Base-by-base conservation (phyloP, 192 early-diverging fungal genomes). In the Coemansia sp. region DNA sequence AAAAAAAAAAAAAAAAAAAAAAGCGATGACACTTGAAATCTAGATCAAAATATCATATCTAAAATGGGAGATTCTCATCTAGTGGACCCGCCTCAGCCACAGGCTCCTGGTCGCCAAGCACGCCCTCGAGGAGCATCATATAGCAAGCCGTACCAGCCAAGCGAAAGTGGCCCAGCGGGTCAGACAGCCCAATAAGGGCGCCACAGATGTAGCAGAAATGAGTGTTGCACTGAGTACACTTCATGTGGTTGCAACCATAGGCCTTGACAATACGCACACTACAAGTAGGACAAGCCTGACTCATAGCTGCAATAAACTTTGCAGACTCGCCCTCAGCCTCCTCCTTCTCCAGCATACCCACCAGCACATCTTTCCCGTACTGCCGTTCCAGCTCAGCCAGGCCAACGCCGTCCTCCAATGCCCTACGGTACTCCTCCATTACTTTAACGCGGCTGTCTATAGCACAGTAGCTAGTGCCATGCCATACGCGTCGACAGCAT, bases 201-300 rank as follows among this genome's bases (percentile, higher is more conserved):
- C 74, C 74, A 27, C 74, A 76, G 64, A 76, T 47, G 69, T 70
- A 76, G 58, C 74, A 76, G 16, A 76, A 76, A 29, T 76, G 74
- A 22, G 68, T 46, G 9, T 62, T 12, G 49, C 74, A 76, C 55
- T 66, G 55, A 24, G 62, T 24, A 47, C 74, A 76, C 15, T 22
- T 20, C 44, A 76, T 76, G 64, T 76, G 74, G 49, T 76, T 76
- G n/a, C 74, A 76, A 29, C 74, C 74, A 39, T 70, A 66, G 16
- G 74, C 24, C 64, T 76, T 76, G 5, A 61, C 39, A 15, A 76
- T 76, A 1, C 27, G 9, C 20, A 70, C 47, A 0, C 31, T 10
- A 47, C 74, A 76, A 12, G 64, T 63, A 8, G 74, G 74, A 49
- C 74, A 76, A n/a, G 64, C 64, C 68, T 49, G 41, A 0, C 68